phyloP scores from a whole-genome alignment of 2,329 filamentous ascomycete species.

The Apiospora aurea region DNA sequence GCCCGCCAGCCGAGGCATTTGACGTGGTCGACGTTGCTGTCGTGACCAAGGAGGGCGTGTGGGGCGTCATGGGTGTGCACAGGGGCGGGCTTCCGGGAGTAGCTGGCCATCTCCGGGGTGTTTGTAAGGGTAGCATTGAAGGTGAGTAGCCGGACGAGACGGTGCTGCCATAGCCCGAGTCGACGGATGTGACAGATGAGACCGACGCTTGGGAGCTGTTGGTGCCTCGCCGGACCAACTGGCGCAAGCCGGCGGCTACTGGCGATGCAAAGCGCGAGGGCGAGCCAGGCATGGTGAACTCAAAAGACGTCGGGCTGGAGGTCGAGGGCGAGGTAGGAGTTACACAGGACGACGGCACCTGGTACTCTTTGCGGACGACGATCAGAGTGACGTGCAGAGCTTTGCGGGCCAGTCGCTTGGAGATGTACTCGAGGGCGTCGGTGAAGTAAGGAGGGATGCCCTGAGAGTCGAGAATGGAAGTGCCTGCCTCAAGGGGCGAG shows the following conservation, averaged over 20 bases:
- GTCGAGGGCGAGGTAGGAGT: conserved; percentile 29
- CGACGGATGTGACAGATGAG: conserved; percentile 32
- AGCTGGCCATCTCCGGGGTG: conserved; percentile 40
- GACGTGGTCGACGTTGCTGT: conserved; percentile 44
- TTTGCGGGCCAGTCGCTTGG: conserved; percentile 62
- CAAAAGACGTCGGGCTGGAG: conserved; percentile 40
- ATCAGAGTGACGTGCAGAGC: conserved; percentile 64
- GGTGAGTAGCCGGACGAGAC: conserved; percentile 41
- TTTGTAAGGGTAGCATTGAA: conserved; percentile 31
- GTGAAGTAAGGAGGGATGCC: conserved; percentile 63
- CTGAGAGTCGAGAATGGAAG: conserved; percentile 64
- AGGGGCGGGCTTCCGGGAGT: conserved; percentile 52
- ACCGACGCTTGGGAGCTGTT: conserved; percentile 37
- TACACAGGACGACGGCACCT: conserved; percentile 53
- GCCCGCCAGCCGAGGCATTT: conserved; percentile 33
- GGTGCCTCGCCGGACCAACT: conserved; percentile 49
- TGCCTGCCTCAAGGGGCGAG: conserved; percentile 67
- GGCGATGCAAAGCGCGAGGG: conserved; percentile 43
- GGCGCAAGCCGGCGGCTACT: conserved; percentile 45
- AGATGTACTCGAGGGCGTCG: conserved; percentile 65
- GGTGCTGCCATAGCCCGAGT: conserved; percentile 32
- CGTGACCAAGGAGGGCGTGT: conserved; percentile 46
- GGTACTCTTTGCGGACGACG: conserved; percentile 62
- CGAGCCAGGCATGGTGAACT: conserved; percentile 34
- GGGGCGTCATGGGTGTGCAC: conserved; percentile 56